A percentile compares a stretch with the other conserved stretches of the same genome.
phyloP scores from a whole-genome alignment of 1,139 yeast genomes.

The Pichia sp. region DNA sequence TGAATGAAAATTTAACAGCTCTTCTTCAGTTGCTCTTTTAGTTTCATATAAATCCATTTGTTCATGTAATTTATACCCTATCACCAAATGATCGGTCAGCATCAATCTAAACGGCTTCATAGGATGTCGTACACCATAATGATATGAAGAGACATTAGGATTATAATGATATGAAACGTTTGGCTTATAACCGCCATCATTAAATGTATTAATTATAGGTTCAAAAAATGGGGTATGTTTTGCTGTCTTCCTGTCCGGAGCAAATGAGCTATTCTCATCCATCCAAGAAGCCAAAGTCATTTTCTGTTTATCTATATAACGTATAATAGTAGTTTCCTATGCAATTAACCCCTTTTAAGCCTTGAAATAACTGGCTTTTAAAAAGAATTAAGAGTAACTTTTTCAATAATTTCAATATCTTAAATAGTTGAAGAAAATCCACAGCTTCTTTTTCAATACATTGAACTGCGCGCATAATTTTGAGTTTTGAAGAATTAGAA shows the following conservation, averaged over 20 bases:
- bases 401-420: not conserved
- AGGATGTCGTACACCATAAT: constrained; percentile 90
- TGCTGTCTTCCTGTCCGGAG: constrained; percentile 52
- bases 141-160: constrained; percentile 74
- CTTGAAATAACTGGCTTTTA: not conserved
- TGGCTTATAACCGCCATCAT: constrained; percentile 35
- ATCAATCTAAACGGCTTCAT: constrained; percentile 96
- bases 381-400: not conserved
- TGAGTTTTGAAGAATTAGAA: not conserved
- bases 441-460: too few relatives aligned
- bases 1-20: constrained; percentile 73
- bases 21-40: constrained; percentile 72
- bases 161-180: constrained; percentile 85
- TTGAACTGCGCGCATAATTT: not conserved
- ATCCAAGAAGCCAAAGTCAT: constrained; percentile 28
- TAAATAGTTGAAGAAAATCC: too few relatives aligned
- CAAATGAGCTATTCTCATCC: constrained; percentile 34
- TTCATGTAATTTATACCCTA: constrained; percentile 78
- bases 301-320: not conserved
- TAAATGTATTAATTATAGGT: constrained; percentile 29
- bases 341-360: not conserved
- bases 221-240: constrained; percentile 56
- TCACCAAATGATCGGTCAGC: constrained; percentile 88
- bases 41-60: constrained; percentile 88
- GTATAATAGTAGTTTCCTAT: not conserved